Conservation (phyloP, 2,329 filamentous ascomycete species). For the Neonectria neomacrospora region DNA sequence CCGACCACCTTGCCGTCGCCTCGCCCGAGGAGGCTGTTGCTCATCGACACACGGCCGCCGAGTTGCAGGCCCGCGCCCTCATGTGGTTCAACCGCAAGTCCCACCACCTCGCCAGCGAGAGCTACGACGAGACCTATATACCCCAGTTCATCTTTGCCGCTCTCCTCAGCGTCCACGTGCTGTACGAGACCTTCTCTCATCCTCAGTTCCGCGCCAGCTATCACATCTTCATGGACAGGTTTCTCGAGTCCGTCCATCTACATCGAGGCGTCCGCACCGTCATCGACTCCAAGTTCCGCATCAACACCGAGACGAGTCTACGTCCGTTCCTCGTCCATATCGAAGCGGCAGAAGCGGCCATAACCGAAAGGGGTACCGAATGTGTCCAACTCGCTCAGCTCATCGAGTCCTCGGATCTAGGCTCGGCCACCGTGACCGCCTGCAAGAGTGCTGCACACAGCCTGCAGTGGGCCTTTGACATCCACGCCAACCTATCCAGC, state of each 20-base stretch:
- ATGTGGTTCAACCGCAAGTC: constrained; percentile 49
- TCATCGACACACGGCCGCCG: constrained; percentile 51
- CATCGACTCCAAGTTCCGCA: constrained; percentile 46
- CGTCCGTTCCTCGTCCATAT: constrained; percentile 37
- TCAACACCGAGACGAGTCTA: constrained; percentile 37
- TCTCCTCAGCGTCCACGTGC: constrained; percentile 57
- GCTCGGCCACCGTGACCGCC: constrained; percentile 38
- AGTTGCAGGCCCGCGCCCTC: constrained; percentile 58
- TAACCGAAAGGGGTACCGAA: constrained; percentile 35
- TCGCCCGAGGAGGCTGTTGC: constrained; percentile 28
- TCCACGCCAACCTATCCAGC: constrained; percentile 41
- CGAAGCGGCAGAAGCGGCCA: constrained; percentile 16
- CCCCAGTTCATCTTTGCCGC: constrained; percentile 57
- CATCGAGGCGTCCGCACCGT: constrained; percentile 56
- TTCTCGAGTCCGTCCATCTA: constrained; percentile 54
- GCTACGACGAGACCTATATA: constrained; percentile 43
- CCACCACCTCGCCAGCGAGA: constrained; percentile 36
- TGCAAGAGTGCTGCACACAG: constrained; percentile 43
- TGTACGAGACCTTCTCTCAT: constrained; percentile 58
- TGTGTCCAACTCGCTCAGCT: constrained; percentile 42
- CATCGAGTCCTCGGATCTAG: constrained; percentile 47
- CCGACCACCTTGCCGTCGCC: constrained; percentile 50
- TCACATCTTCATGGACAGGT: constrained; percentile 52
- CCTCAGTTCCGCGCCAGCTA: constrained; percentile 48
- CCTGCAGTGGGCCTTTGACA: constrained; percentile 50